These are phyloP conservation scores for Kluyveromyces dobzhanskii DNA, from an alignment of 805 yeast species.

Conservation along the genomic window DNA sequence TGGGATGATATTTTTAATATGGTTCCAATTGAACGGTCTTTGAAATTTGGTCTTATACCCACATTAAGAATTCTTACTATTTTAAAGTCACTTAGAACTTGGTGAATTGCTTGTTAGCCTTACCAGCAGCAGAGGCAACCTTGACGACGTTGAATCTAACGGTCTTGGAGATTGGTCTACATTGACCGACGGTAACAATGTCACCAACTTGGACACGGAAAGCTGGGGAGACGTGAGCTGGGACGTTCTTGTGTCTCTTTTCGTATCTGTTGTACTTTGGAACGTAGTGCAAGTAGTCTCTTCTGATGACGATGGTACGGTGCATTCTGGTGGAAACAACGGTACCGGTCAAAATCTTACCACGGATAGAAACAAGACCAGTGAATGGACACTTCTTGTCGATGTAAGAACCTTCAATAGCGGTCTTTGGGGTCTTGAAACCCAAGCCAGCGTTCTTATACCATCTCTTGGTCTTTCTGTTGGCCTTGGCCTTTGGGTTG, in stretches of 20 bases:
- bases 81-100: slow-evolving; percentile 80
- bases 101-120: slow-evolving; percentile 88
- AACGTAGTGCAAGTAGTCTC: slow-evolving; percentile 99
- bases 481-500: slow-evolving; percentile 99
- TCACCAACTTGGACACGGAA: slow-evolving; percentile 99
- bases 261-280: slow-evolving; percentile 99
- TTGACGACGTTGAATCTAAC: slow-evolving; percentile 99
- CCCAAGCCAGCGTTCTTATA: slow-evolving; percentile 99
- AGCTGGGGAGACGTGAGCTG: slow-evolving; percentile 99
- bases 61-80: too few relatives aligned
- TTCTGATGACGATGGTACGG: slow-evolving; percentile 99
- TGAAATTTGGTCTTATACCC: too few relatives aligned
- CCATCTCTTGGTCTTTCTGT: slow-evolving; percentile 99
- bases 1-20: too few relatives aligned
- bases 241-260: slow-evolving; percentile 99
- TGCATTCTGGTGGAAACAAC: slow-evolving; percentile 99
- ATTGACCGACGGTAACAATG: slow-evolving; percentile 98
- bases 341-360: slow-evolving; percentile 98
- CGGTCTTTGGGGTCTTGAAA: slow-evolving; percentile 99
- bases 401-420: slow-evolving; percentile 97
- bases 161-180: slow-evolving; percentile 99
- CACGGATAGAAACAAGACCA: slow-evolving; percentile 97
- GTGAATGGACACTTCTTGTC: slow-evolving; percentile 99
- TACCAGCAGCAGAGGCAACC: slow-evolving; percentile 83
- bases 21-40: too few relatives aligned